Evolutionary conservation across 1,284 basidiomycete genomes (phyloP), one percentile per base, ranked within the genome.

Genomic region (Malassezia sympodialis): DNA sequence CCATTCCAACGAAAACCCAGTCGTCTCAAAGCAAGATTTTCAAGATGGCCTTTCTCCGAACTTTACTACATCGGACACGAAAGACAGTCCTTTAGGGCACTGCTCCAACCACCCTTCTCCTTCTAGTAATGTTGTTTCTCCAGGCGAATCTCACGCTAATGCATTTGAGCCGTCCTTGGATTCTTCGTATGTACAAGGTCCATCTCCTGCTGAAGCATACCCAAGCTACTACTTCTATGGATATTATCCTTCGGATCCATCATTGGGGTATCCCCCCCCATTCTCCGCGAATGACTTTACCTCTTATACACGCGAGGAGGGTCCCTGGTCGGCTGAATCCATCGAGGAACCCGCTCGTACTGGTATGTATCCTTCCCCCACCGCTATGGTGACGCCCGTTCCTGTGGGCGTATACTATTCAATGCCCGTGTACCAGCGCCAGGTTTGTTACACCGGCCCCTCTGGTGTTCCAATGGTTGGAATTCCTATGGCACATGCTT

Each of bases 351-450:
- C 26, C 5, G 17, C 39, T 26, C 11, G 3, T 10, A 28, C 10
- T 1, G 23, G 15, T 12, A 39, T 24, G 24, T n/a, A 27, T 24
- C 26, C 23, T 3, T 28, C 17, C n/a, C 48, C 23, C 14, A 3
- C 46, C 23, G 32, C 17, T 6, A 48, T 34, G 17, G 8, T 48
- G 30, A 17, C 31, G 2, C 31, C 46, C 8, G 8, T 26, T 14
- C 32, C 43, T 4, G 28, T 52, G 23, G 24, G 31, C 4, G 41
- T 52, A 15, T 26, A 44, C 12, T 53, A 46, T n/a, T 47, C 51
- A 1, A 47, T 53, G 35, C 34, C 43, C 2, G 4, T 53, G 27
- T 53, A 53, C 37, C 51, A 53, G 21, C 37, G 34, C 8, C 44
- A 43, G 4, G 12, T 41, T 11, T 53, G 24, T 15, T 47, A 46